phyloP scores from a whole-genome alignment of 257 asterid genomes.

The Solanum acaule region DNA sequence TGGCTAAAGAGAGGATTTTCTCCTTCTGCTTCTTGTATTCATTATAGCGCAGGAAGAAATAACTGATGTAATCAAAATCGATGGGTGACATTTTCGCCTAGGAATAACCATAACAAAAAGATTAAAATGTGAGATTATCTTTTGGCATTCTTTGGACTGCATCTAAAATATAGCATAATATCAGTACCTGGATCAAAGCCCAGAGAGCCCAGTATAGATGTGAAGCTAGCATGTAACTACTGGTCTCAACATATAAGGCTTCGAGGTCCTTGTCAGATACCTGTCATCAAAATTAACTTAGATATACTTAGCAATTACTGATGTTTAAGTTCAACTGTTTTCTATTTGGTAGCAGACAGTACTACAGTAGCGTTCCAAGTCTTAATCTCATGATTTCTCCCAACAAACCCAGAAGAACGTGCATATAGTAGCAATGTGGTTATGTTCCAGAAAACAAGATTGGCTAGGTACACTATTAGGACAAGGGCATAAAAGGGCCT shows the following conservation, averaged over 20 bases:
- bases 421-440: background rate
- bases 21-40: constrained; percentile 73
- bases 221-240: constrained; percentile 69
- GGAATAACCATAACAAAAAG: constrained; percentile 2
- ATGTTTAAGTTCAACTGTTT: background rate
- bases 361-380: background rate
- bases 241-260: constrained; percentile 68
- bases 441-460: background rate
- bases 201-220: constrained; percentile 92
- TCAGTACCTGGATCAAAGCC: constrained; percentile 88
- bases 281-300: constrained; percentile 19
- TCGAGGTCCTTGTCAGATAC: constrained; percentile 56
- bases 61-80: constrained; percentile 70
- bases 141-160: background rate
- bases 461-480: background rate
- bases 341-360: background rate
- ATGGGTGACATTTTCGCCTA: constrained; percentile 97
- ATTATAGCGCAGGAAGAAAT: constrained; percentile 64
- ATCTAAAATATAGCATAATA: background rate
- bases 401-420: background rate
- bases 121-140: background rate
- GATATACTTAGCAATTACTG: background rate
- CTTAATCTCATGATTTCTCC: background rate
- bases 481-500: background rate
- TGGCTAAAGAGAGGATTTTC: constrained; percentile 32